phyloP scores from a whole-genome alignment of 331 rosid species.

The Malus hybrid region DNA sequence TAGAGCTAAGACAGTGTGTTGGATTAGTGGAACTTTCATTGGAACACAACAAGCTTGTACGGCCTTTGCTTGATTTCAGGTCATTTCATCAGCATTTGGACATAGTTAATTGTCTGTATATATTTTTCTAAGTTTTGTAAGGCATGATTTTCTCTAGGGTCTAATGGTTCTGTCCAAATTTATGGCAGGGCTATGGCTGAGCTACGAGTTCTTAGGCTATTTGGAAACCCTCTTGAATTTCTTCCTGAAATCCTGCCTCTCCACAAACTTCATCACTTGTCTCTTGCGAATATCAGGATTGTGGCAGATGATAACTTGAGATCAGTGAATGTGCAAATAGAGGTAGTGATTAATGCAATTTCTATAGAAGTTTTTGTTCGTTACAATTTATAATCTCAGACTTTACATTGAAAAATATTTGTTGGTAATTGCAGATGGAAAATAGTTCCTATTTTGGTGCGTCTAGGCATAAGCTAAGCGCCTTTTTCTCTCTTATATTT shows the following conservation, averaged over 20 bases:
- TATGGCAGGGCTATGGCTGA: conserved; percentile 97
- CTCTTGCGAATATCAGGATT: conserved; percentile 92
- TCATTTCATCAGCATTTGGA: conserved; percentile 30
- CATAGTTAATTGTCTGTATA: conserved; percentile 17
- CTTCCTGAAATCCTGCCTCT: conserved; percentile 98
- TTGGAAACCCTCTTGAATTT: conserved; percentile 97
- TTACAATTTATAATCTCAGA: conserved; percentile 10
- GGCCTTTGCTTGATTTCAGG: conserved; percentile 99
- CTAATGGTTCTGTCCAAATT: conserved; percentile 37
- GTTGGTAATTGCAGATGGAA: conserved; percentile 79
- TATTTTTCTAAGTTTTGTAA: not conserved
- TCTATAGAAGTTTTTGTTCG: conserved; percentile 4
- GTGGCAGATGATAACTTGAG: conserved; percentile 94
- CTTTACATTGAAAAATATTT: conserved; percentile 3
- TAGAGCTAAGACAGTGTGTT: conserved; percentile 86
- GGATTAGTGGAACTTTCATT: conserved; percentile 83
- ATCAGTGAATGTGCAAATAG: conserved; percentile 96
- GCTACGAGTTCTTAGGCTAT: conserved; percentile 85
- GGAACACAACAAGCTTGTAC: conserved; percentile 88
- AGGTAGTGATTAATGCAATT: conserved; percentile 47
- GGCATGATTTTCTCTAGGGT: conserved; percentile 15
- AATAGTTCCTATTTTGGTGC: conserved; percentile 84
- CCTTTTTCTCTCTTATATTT: conserved; percentile 93
- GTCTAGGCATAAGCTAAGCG: conserved; percentile 95
- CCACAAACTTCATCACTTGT: conserved; percentile 85